Conservation (phyloP, 2,329 filamentous ascomycete species). For the Alternaria ethzedia region DNA sequence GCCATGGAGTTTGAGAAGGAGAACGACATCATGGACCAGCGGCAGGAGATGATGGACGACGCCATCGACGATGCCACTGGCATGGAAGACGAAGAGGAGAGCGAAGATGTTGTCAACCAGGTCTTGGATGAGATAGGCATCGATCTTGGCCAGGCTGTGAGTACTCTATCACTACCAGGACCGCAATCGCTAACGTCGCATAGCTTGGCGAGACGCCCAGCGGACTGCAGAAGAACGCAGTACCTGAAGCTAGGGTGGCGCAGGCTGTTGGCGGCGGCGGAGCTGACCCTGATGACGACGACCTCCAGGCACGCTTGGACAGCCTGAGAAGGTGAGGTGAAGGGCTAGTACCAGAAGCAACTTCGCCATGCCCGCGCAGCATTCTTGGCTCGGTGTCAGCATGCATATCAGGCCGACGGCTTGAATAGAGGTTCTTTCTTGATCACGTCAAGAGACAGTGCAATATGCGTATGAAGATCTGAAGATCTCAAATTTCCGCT, state of each 20-base stretch:
- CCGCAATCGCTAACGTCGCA: conserved; percentile 16
- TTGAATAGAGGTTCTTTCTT: background rate
- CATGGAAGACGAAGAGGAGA: conserved; percentile 88
- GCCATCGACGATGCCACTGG: conserved; percentile 97
- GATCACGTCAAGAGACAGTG: background rate
- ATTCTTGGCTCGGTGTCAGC: background rate
- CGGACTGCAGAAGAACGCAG: conserved; percentile 75
- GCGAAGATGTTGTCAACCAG: conserved; percentile 95
- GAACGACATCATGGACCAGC: conserved; percentile 99
- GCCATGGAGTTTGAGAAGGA: conserved; percentile 99
- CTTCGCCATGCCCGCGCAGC: background rate
- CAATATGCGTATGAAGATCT: background rate
- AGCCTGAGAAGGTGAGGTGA: conserved; percentile 69
- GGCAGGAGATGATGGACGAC: conserved; percentile 99
- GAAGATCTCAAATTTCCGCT: background rate
- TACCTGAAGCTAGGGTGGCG: conserved; percentile 78
- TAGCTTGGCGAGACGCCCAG: conserved; percentile 92
- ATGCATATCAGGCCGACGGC: background rate
- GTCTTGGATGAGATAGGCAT: conserved; percentile 96
- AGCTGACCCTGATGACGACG: conserved; percentile 83
- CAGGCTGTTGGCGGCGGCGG: conserved; percentile 78
- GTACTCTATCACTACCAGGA: conserved; percentile 38
- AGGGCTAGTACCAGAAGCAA: conserved; percentile 1
- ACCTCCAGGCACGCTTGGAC: conserved; percentile 90
- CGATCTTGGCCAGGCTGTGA: conserved; percentile 85